Conservation (phyloP, 2,329 filamentous ascomycete species). For the Colletotrichum siamense region DNA sequence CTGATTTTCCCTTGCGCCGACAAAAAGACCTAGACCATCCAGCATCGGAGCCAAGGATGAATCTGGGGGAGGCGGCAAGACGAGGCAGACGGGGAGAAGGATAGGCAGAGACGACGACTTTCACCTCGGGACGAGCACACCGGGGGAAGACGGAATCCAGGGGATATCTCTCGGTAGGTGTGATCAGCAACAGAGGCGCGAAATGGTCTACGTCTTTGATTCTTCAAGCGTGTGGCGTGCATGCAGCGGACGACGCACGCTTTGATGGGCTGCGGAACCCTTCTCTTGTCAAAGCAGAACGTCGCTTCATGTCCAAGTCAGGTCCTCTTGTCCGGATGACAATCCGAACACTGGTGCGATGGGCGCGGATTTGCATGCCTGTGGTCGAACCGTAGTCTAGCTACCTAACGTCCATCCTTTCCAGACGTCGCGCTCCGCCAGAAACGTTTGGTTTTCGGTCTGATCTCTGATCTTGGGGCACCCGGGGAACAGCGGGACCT, state of each 20-base stretch:
- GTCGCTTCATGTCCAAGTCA: not conserved
- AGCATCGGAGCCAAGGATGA: not conserved
- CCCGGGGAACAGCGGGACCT: slow-evolving; percentile 13
- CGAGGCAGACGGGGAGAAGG: not conserved
- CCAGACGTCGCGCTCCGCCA: not conserved
- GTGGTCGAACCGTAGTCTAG: not conserved
- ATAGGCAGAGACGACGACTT: not conserved
- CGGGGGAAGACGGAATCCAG: not conserved
- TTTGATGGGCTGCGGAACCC: slow-evolving; percentile 11
- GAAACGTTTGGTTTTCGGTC: slow-evolving; percentile 14
- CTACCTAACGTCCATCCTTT: not conserved
- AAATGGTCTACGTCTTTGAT: not conserved
- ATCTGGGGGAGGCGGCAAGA: not conserved
- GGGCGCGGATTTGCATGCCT: not conserved
- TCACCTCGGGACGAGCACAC: not conserved
- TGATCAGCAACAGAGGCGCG: not conserved
- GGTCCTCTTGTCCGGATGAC: slow-evolving; percentile 10
- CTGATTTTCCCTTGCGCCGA: not conserved
- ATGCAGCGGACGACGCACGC: not conserved
- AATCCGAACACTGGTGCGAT: slow-evolving; percentile 14
- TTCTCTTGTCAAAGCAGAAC: slow-evolving; percentile 14
- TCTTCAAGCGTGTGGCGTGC: not conserved
- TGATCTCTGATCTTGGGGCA: slow-evolving; percentile 1
- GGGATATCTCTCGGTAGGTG: not conserved
- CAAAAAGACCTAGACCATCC: not conserved